These are phyloP conservation scores for Trametes maxima DNA, from an alignment of 768 basidiomycete genomes.

Conservation along the genomic window DNA sequence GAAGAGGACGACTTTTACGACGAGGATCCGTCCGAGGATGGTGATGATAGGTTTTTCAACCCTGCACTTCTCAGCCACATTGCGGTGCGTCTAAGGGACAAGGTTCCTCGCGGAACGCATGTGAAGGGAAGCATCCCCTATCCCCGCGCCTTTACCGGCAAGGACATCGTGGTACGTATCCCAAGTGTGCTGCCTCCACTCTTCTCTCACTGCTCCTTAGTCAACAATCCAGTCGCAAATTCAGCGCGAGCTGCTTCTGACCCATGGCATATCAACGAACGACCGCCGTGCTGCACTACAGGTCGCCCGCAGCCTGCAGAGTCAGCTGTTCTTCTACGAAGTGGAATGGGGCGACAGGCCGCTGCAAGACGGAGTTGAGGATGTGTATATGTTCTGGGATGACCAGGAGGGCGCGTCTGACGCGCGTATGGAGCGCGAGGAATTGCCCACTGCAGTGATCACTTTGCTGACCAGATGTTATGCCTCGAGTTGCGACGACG, in stretches of 20 bases:
- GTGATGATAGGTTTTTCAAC: constrained; percentile 82
- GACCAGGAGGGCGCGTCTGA: constrained; percentile 72
- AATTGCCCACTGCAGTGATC: constrained; percentile 88
- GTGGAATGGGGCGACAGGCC: constrained; percentile 91
- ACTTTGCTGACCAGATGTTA: constrained; percentile 92
- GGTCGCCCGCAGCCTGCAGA: constrained; percentile 88
- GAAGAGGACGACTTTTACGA: constrained; percentile 55
- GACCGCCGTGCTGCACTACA: constrained; percentile 84
- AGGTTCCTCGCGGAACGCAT: constrained; percentile 83
- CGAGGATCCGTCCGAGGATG: constrained; percentile 51
- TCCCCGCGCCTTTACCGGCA: constrained; percentile 89
- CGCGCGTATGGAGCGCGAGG: constrained; percentile 57
- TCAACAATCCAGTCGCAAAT: constrained; percentile 88
- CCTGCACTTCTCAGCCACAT: constrained; percentile 86
- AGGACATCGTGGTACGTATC: constrained; percentile 83
- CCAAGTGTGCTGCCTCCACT: not conserved
- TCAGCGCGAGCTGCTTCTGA: constrained; percentile 77
- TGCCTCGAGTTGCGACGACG: constrained; percentile 82
- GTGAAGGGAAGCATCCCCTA: constrained; percentile 94
- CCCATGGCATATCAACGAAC: constrained; percentile 70
- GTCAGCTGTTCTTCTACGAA: constrained; percentile 94
- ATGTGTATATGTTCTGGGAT: constrained; percentile 92
- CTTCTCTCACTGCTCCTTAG: constrained; percentile 42
- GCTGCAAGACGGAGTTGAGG: constrained; percentile 86
- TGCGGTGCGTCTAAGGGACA: constrained; percentile 86